Percentiles rank a stretch among this genome's conserved stretches.
These are phyloP conservation scores for Candida michaelii DNA, from an alignment of 805 yeast genomes.

Conservation along the genomic window DNA sequence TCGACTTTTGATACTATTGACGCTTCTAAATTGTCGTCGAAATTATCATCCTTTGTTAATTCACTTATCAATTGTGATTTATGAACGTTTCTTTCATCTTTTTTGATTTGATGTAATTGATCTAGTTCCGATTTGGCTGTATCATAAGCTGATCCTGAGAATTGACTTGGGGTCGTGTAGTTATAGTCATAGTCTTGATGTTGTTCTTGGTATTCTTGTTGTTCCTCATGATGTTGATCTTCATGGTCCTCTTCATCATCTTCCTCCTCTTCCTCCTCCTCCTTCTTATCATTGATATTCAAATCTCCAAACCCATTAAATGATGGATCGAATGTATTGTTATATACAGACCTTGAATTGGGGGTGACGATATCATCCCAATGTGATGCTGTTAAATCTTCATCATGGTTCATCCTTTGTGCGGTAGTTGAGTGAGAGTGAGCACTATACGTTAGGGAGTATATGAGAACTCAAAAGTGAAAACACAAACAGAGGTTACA, in stretches of 20 bases:
- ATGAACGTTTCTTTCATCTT: conserved; percentile 33
- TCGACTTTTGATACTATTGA: conserved; percentile 24
- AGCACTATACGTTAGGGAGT: background rate
- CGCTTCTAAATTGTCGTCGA: conserved; percentile 32
- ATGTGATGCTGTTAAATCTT: conserved; percentile 51
- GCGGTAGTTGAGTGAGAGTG: background rate
- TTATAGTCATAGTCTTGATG: conserved; percentile 4
- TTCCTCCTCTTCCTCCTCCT: conserved; percentile 9
- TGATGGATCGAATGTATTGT: conserved; percentile 11
- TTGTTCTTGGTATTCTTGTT: conserved; percentile 5
- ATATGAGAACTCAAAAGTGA: no score
- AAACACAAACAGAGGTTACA: no score
- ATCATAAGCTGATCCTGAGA: conserved; percentile 12
- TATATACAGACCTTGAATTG: conserved; percentile 19
- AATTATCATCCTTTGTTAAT: conserved; percentile 38
- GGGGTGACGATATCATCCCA: conserved; percentile 61
- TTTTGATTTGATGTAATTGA: conserved; percentile 32
- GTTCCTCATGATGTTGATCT: conserved; percentile 8
- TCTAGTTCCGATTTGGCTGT: conserved; percentile 18
- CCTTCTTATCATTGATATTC: conserved; percentile 17
- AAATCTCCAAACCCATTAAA: conserved; percentile 22
- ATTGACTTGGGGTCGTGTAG: background rate
- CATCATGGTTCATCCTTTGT: conserved; percentile 44
- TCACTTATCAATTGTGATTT: conserved; percentile 39
- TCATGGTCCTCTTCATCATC: no score